phyloP scores from a whole-genome alignment of 495 filamentous ascomycete species.

The Lasiosphaeria hispida region DNA sequence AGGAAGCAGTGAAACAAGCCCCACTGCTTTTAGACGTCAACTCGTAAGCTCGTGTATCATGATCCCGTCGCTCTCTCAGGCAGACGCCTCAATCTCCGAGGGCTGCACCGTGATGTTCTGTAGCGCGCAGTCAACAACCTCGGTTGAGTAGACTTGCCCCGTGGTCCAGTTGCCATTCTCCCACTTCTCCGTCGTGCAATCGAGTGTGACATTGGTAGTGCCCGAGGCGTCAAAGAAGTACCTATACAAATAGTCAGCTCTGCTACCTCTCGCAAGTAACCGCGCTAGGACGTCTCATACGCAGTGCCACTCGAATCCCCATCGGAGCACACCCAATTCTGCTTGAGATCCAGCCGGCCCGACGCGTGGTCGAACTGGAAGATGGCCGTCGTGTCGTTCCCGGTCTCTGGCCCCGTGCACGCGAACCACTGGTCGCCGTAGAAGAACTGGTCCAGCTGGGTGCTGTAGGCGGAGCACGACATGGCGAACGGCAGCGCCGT shows the following conservation, averaged over 20 bases:
- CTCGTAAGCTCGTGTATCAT: neutral
- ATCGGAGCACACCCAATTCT: conserved; percentile 39
- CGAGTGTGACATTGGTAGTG: conserved; percentile 23
- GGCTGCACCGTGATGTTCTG: conserved; percentile 1
- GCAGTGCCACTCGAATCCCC: conserved; percentile 25
- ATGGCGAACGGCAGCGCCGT: conserved; percentile 16
- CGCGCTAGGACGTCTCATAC: neutral
- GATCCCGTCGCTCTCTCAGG: neutral
- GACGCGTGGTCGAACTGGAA: conserved; percentile 37
- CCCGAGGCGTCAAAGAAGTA: conserved; percentile 7
- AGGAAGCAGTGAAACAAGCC: neutral
- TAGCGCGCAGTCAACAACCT: conserved; percentile 30
- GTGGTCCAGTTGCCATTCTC: conserved; percentile 38
- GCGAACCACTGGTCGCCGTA: conserved; percentile 36
- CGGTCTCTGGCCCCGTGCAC: conserved; percentile 18
- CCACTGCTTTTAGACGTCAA: neutral
- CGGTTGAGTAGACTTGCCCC: conserved; percentile 37
- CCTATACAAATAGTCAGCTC: neutral
- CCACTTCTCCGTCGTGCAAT: conserved; percentile 32
- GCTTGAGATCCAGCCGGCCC: conserved; percentile 33
- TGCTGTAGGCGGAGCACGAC: conserved; percentile 33
- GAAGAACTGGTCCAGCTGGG: conserved; percentile 40
- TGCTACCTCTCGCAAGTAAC: neutral
- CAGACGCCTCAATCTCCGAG: neutral
- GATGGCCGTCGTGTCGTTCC: conserved; percentile 8